Evolutionary conservation across 768 basidiomycete genomes (phyloP), one percentile per base, ranked within the genome.

Genomic region (Austroboletus eburneus): DNA sequence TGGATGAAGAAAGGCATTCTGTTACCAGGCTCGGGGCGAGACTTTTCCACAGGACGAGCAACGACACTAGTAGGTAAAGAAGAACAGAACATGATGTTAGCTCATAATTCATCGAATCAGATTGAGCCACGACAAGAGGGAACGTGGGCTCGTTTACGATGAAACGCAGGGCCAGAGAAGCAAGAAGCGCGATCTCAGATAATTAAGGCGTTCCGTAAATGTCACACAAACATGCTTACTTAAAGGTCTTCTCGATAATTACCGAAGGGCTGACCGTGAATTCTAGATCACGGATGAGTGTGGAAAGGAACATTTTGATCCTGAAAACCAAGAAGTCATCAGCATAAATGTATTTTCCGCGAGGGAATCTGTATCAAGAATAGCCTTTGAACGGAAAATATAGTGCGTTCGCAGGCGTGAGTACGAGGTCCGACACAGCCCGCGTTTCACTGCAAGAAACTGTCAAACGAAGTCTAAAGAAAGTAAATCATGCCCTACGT

Each of bases 261-360:
- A 79, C 63, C 43, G 68, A 62, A 21, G 74, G 69, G 56, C 79
- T 76, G 18, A 75, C 68, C 39, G 71, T 62, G 66, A 80, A 78
- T 57, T 76, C 75, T 43, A 81, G 64, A 65, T 82, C 79, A 55
- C 73, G 73, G 39, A 83, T 42, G 39, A 83, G 72, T 37, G 77
- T 74, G 63, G 72, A 80, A 50, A 83, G 66, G 56, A 83, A 81
- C 30, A 77, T 71, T 62, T 83, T 83, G 63, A 83, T 81, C 69
- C 80, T 82, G 57, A 22, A 51, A 57, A 30, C 41, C 55, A 39
- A 58, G 60, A 53, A 56, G n/a, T n/a, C 51, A 56, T 55, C 54
- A 59, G 45, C 21, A 49, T 13, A 36, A 12, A 14, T 16, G 10
- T n/a, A 38, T 32, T 25, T 36, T 33, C 49, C 9, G 34, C n/a